These are phyloP conservation scores for Apiospora phragmitis DNA, from an alignment of 2,329 filamentous ascomycete species.

Conservation along the genomic window DNA sequence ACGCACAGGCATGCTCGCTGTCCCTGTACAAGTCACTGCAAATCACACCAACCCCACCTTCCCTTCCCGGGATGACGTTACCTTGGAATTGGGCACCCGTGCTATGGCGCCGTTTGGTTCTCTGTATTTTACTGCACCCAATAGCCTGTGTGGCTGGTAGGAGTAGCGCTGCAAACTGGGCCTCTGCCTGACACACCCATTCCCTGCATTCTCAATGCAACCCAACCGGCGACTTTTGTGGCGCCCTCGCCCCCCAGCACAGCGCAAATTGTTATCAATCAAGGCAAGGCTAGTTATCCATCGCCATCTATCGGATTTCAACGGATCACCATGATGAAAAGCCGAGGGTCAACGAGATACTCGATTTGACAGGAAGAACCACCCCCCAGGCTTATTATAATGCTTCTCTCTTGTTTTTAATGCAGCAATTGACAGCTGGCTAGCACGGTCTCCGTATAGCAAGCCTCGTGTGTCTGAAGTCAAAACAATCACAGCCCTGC, in stretches of 20 bases:
- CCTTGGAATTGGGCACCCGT: background rate
- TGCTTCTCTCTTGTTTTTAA: background rate
- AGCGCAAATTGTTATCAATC: background rate
- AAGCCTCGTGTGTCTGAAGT: background rate
- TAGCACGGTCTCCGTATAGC: background rate
- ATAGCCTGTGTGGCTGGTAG: background rate
- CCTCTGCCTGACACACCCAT: background rate
- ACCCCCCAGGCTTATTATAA: background rate
- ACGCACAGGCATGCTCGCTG: background rate
- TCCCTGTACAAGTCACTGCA: background rate
- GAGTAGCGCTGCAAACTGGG: background rate
- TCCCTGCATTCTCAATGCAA: conserved; percentile 1
- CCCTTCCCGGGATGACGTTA: conserved; percentile 3
- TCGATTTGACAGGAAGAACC: background rate
- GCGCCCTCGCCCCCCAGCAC: background rate
- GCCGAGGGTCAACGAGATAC: background rate
- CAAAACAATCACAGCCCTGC: background rate
- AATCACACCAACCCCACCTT: background rate
- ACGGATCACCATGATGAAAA: background rate
- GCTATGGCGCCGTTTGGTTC: background rate
- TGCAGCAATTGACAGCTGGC: background rate
- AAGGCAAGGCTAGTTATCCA: background rate
- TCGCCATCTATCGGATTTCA: background rate
- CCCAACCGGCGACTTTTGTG: background rate
- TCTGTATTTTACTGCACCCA: background rate